Percentiles rank a stretch among this genome's conserved stretches.
phyloP scores from a whole-genome alignment of 106 monocot species.

The Agapanthus africanus region DNA sequence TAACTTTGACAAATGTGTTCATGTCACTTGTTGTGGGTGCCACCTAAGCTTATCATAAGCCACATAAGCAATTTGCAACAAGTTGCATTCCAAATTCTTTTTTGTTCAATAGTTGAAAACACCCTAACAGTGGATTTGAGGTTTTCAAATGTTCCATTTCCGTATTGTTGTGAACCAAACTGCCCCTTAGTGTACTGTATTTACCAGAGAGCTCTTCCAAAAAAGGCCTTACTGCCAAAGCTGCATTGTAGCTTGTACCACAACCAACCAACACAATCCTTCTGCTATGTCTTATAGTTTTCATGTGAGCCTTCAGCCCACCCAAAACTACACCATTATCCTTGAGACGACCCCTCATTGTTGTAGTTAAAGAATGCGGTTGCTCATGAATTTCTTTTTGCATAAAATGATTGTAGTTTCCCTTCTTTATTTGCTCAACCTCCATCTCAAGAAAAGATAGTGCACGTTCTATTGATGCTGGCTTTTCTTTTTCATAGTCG shows the following conservation, averaged over 20 bases:
- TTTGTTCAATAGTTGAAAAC: too few relatives aligned
- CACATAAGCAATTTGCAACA: too few relatives aligned
- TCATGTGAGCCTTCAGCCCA: conserved; percentile 79
- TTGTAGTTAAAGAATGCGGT: conserved; percentile 86
- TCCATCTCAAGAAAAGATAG: conserved; percentile 96
- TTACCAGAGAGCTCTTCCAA: conserved; percentile 82
- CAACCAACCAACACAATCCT: conserved; percentile 89
- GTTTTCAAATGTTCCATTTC: too few relatives aligned
- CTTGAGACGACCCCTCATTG: conserved; percentile 93
- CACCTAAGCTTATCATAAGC: too few relatives aligned
- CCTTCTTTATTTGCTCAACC: conserved; percentile 98
- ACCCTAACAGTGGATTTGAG: too few relatives aligned
- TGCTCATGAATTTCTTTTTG: conserved; percentile 99
- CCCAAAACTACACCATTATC: conserved; percentile 68
- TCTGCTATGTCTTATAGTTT: conserved; percentile 87
- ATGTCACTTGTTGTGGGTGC: too few relatives aligned
- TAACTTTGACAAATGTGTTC: too few relatives aligned
- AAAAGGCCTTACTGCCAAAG: conserved; percentile 84
- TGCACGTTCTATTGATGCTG: conserved; percentile 87
- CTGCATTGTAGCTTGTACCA: conserved; percentile 96
- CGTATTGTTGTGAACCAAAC: too few relatives aligned
- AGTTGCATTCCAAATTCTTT: too few relatives aligned
- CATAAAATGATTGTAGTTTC: conserved; percentile 94
- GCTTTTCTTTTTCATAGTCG: conserved; percentile 78
- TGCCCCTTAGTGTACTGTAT: neutral